Evolutionary conservation across 2,329 filamentous ascomycete species (phyloP), one percentile per base, ranked within the genome.

Genomic region (Aureobasidium sp.): DNA sequence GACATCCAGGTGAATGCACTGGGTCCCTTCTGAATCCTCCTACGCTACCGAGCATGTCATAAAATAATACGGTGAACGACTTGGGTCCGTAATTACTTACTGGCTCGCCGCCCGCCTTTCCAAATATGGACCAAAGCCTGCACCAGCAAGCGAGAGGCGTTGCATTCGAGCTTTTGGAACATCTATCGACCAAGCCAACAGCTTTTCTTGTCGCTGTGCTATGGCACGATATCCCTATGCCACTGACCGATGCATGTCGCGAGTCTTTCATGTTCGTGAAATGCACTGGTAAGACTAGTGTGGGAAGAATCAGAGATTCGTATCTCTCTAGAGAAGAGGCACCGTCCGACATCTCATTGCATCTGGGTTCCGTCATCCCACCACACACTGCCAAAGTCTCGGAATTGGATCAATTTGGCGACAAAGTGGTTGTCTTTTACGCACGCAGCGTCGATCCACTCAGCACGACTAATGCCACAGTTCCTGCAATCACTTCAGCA

Each of bases 221-320:
- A 46, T 55, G 43, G 44, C 62, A 65, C 26, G 63, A 62, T 24
- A 32, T 39, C 15, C 36, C 61, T 2, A 27, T 24, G 57, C 64
- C 24, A 65, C 69, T 46, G 59, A 69, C 20, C 68, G 67, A 34
- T 34, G 61, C 3, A 63, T 63, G 4, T 37, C 66, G 3, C 59
- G 68, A 1, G 70, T 75, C 51, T 73, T 48, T 76, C 52, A 59
- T 74, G 1, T 77, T 75, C 73, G 68, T 76, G 61, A 71, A 72
- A 39, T 69, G 67, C 17, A 67, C 72, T n/a, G 71, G 74, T 64
- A 67, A 71, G 68, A 27, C 32, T 13, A 26, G 8, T 15, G 61
- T 66, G 43, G 64, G 6, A 44, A 65, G 66, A 17, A 48, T 73
- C 27, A 63, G 72, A 27, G 65, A 68, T 17, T 55, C 71, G 9